Conservation (phyloP, 139 green algal genomes). For the Edaphochlamys debaryana region DNA sequence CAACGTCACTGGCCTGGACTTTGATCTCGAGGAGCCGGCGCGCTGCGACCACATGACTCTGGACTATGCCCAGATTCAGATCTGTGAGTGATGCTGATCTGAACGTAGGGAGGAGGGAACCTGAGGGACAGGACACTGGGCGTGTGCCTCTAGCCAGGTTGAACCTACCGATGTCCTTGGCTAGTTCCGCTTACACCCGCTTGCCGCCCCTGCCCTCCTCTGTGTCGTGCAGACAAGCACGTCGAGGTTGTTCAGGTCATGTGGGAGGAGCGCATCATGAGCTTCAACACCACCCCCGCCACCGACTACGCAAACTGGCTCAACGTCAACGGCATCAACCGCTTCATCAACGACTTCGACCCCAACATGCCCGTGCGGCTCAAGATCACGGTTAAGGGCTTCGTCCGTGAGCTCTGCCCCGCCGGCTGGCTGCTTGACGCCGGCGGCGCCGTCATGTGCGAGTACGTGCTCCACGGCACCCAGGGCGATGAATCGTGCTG, state of each 20-base stretch:
- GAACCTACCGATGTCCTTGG: no score
- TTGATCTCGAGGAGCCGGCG: constrained; percentile 22
- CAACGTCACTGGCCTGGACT: constrained; percentile 6
- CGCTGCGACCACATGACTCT: constrained; percentile 53
- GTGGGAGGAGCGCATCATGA: constrained; percentile 47
- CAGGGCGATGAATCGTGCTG: constrained; percentile 52
- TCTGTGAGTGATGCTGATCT: constrained; percentile 57
- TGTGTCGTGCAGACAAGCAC: constrained; percentile 47
- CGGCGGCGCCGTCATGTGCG: constrained; percentile 10
- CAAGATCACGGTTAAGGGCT: constrained; percentile 30
- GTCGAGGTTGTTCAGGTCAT: constrained; percentile 41
- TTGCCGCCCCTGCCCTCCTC: background rate
- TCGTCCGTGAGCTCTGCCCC: constrained; percentile 53
- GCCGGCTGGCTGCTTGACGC: constrained; percentile 27
- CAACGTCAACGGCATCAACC: constrained; percentile 55
- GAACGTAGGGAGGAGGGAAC: no score
- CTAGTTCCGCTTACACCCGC: no score
- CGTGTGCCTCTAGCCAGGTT: no score
- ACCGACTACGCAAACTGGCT: constrained; percentile 55
- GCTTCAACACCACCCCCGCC: constrained; percentile 46
- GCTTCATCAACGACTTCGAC: constrained; percentile 52
- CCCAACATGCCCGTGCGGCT: constrained; percentile 1
- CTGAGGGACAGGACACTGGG: no score
- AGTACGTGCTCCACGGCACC: constrained; percentile 52
- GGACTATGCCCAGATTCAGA: constrained; percentile 47